Percentiles rank a stretch among this genome's conserved stretches.
Evolutionary conservation across 2,329 filamentous ascomycete genomes (phyloP).

Genomic region (Saccharata proteae): DNA sequence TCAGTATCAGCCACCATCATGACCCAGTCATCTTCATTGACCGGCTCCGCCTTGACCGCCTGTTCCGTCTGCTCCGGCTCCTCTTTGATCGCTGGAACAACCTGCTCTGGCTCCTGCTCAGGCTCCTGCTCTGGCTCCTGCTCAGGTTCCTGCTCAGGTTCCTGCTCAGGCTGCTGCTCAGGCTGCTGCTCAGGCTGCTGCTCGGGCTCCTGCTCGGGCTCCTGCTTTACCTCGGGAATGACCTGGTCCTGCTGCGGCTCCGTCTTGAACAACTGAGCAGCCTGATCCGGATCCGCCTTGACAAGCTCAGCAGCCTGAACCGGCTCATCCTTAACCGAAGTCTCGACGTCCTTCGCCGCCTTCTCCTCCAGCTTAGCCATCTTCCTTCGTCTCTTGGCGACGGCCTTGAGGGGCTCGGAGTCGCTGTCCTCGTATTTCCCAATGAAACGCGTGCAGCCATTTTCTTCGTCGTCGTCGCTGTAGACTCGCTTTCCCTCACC

Average conservation of each 20-base stretch:
- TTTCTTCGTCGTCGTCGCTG: neutral
- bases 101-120: too few species aligned
- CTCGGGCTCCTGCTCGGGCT: slow-evolving; percentile 1
- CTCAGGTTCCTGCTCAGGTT: slow-evolving; percentile 1
- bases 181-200: neutral
- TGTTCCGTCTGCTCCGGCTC: neutral
- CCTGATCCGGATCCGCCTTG: slow-evolving; percentile 2
- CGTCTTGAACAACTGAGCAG: too few species aligned
- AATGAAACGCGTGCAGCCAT: neutral
- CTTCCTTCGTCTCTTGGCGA: neutral
- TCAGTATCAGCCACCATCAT: too few species aligned
- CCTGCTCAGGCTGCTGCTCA: neutral
- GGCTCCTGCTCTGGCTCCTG: neutral
- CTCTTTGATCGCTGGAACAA: too few species aligned
- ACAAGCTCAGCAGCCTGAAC: neutral
- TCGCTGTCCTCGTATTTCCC: neutral
- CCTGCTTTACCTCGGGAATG: slow-evolving; percentile 1
- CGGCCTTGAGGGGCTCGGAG: neutral
- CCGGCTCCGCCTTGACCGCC: neutral
- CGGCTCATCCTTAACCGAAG: neutral
- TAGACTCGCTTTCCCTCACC: neutral
- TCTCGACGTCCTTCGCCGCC: neutral
- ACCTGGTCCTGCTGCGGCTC: too few species aligned
- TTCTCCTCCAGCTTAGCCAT: neutral
- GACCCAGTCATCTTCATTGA: slow-evolving; percentile 1